Evolutionary conservation across 768 basidiomycete species (phyloP), one percentile per base, ranked within the genome.

Genomic region (Cubamyces sp.): DNA sequence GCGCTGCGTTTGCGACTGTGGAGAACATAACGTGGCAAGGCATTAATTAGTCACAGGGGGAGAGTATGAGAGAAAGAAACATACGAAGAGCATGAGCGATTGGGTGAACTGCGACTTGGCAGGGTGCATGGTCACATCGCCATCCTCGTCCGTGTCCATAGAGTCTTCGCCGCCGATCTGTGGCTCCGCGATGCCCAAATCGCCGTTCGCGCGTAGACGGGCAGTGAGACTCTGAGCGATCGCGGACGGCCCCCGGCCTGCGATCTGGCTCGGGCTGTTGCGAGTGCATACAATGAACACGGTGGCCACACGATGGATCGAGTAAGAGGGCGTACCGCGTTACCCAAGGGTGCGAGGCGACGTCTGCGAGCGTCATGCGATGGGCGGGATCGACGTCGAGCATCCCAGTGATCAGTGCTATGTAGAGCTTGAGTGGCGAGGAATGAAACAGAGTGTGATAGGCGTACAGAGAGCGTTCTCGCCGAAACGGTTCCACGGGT

Each of bases 1-100:
- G 1, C 77, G 75, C 76, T 92, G 90, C 0, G 92, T 93, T 81
- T 95, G 90, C 0, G 92, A 91, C 93, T 95, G 67, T 0, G 28
- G 0, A n/a, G 11, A 21, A 30, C 8, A 30, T 3, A 30, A 30
- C 28, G 8, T 30, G 28, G 28, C 8, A 41, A 8, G 42, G 37
- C 41, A 34, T 41, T 26, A 21, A n/a, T 9, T 26, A 1, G 30
- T 5, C 3, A 18, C 43, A 23, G 14, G 14, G 40, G 7, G 48
- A 19, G 7, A 26, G 21, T 34, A 52, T 37, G 40, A 12, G 6
- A 26, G 47, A 57, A 43, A 54, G 8, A 61, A 60, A 81, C 90
- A 60, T 67, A 94, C 92, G 78, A 94, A 94, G 54, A 94, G 82
- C 78, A 91, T 82, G 18, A 95, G 79, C 0, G 86, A 79, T 67